These are phyloP conservation scores for Pyracantha coccinea DNA, from an alignment of 331 rosid genomes.

Conservation along the genomic window DNA sequence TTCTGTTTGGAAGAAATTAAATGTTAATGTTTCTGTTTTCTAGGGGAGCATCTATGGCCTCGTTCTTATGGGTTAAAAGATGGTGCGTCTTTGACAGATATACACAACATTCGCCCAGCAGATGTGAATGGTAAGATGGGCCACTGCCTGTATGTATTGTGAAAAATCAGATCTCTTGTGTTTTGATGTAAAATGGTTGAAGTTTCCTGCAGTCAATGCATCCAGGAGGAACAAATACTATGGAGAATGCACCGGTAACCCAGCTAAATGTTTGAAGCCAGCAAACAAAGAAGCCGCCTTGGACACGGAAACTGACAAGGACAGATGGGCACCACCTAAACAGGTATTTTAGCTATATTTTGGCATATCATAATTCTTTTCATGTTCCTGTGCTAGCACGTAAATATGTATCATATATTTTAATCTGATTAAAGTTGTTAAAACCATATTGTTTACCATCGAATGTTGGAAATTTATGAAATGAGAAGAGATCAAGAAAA, in stretches of 20 bases:
- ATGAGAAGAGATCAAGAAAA: neutral
- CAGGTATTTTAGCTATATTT: conserved; percentile 21
- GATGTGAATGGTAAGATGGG: conserved; percentile 56
- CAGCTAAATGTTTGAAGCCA: conserved; percentile 52
- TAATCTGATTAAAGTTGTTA: neutral
- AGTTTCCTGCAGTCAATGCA: conserved; percentile 47
- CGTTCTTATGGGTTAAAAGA: conserved; percentile 58
- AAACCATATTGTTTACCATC: neutral
- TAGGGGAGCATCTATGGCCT: conserved; percentile 88
- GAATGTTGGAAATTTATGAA: neutral
- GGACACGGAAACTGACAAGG: conserved; percentile 72
- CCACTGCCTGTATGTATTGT: neutral
- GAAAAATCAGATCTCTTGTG: neutral
- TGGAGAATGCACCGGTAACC: conserved; percentile 49
- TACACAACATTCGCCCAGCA: conserved; percentile 71
- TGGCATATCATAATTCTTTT: neutral
- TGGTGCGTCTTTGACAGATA: conserved; percentile 56
- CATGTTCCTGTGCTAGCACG: neutral
- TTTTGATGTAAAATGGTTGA: conserved; percentile 17
- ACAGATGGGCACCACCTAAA: conserved; percentile 64
- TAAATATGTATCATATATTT: neutral
- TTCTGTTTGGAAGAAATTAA: neutral
- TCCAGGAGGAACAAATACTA: conserved; percentile 74
- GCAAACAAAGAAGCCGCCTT: conserved; percentile 68
- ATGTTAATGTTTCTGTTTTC: neutral